These are phyloP conservation scores for Atractiella rhizophila DNA, from an alignment of 768 basidiomycete species.

Conservation along the genomic window DNA sequence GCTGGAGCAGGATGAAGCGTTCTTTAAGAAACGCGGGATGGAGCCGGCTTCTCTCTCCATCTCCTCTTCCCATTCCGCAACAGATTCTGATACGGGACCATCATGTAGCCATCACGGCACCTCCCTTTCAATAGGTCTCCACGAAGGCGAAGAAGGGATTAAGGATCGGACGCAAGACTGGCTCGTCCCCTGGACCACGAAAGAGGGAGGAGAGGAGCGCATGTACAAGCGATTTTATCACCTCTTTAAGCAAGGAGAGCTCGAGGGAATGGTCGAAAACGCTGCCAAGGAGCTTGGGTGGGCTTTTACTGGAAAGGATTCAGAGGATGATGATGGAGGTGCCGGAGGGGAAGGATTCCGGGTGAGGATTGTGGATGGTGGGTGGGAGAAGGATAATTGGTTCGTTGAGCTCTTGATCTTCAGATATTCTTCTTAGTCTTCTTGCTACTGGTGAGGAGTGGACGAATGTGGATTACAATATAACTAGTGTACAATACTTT, in stretches of 20 bases:
- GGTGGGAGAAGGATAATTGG: conserved; percentile 37
- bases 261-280: conserved; percentile 33
- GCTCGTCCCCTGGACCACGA: conserved; percentile 59
- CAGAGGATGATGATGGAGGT: not conserved
- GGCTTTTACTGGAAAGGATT: conserved; percentile 22
- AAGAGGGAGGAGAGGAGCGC: conserved; percentile 19
- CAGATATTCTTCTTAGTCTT: too few relatives aligned
- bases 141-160: conserved; percentile 6
- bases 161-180: conserved; percentile 40
- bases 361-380: conserved; percentile 42
- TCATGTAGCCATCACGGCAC: too few relatives aligned
- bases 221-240: conserved; percentile 76
- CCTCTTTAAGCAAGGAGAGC: conserved; percentile 66
- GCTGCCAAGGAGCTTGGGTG: conserved; percentile 40
- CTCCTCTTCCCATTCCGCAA: not conserved
- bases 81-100: not conserved
- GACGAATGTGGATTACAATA: too few relatives aligned
- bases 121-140: too few relatives aligned
- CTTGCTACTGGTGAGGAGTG: too few relatives aligned
- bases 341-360: conserved; percentile 4
- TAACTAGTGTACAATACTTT: too few relatives aligned
- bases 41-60: conserved; percentile 2
- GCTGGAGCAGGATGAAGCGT: conserved; percentile 46
- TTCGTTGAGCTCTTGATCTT: too few relatives aligned
- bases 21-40: conserved; percentile 5